phyloP scores from a whole-genome alignment of 2,329 filamentous ascomycete genomes.

The Alternaria infectoria region DNA sequence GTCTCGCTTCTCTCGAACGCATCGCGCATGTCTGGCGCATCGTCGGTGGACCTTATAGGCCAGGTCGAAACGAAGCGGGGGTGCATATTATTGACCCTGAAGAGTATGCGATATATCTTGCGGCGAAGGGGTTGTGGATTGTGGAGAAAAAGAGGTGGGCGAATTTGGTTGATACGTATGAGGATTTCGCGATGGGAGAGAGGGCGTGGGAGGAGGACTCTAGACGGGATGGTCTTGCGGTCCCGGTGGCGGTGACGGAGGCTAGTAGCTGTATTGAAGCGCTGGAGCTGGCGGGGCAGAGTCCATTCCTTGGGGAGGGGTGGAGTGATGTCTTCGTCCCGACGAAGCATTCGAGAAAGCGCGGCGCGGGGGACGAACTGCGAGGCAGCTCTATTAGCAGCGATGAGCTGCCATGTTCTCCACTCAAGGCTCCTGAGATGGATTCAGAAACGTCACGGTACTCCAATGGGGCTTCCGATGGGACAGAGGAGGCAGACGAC shows the following conservation, averaged over 20 bases:
- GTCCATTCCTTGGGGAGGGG: background rate
- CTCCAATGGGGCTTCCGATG: background rate
- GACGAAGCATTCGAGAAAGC: background rate
- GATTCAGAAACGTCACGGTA: background rate
- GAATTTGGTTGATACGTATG: background rate
- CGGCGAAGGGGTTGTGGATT: background rate
- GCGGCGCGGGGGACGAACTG: background rate
- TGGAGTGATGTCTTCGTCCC: background rate
- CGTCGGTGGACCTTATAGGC: background rate
- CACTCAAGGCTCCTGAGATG: fast-evolving
- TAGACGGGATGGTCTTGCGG: background rate
- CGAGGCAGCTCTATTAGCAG: background rate
- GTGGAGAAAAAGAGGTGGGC: slow-evolving; percentile 2
- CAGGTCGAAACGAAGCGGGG: background rate
- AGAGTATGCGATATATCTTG: background rate
- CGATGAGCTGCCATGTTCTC: background rate
- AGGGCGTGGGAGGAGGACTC: background rate
- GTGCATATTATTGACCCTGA: background rate
- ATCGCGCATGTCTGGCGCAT: slow-evolving; percentile 3
- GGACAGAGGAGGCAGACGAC: background rate
- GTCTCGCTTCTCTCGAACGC: background rate
- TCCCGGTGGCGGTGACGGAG: background rate
- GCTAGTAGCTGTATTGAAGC: background rate
- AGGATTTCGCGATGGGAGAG: background rate
- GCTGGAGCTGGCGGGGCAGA: background rate